Percentiles rank a stretch among this genome's conserved stretches.
Evolutionary conservation across 1,284 basidiomycete species (phyloP).

Genomic region (Malassezia caprae): DNA sequence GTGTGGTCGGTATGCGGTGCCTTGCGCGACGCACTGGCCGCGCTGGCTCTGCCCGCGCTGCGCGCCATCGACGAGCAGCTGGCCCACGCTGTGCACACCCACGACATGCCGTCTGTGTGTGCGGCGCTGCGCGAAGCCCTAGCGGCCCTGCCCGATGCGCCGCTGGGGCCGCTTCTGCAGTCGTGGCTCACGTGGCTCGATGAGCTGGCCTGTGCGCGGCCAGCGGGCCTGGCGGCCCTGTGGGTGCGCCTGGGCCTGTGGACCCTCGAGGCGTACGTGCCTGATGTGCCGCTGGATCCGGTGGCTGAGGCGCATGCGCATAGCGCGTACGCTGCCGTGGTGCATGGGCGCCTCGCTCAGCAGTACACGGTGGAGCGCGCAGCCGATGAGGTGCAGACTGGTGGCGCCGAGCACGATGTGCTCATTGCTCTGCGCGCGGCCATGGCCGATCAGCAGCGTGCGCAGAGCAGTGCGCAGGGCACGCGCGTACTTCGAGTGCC

Average conservation of each 20-base stretch:
- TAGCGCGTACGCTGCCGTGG: constrained; percentile 51
- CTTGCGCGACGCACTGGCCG: not conserved
- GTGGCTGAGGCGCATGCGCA: constrained; percentile 60
- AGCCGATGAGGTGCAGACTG: constrained; percentile 59
- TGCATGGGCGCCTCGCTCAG: constrained; percentile 51
- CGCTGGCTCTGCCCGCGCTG: not conserved
- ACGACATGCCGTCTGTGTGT: not conserved
- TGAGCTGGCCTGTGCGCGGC: not conserved
- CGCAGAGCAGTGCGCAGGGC: not conserved
- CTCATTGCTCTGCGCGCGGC: constrained; percentile 43
- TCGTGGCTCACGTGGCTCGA: constrained; percentile 8
- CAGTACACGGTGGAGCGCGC: constrained; percentile 57
- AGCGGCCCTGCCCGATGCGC: not conserved
- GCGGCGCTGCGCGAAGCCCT: not conserved
- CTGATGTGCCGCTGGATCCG: constrained; percentile 79
- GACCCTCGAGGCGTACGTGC: constrained; percentile 66
- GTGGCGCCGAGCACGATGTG: constrained; percentile 56
- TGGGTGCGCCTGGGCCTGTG: constrained; percentile 62
- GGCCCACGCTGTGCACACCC: not conserved
- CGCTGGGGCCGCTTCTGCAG: not conserved
- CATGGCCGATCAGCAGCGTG: constrained; percentile 25
- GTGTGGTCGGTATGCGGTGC: not conserved
- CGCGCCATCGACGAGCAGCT: not conserved
- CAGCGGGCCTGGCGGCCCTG: constrained; percentile 19
- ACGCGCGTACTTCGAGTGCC: constrained; percentile 22